Percentiles rank a stretch among this genome's conserved stretches.
These are phyloP conservation scores for Wickerhamiella occidentalis DNA, from an alignment of 805 yeast genomes.

Conservation along the genomic window DNA sequence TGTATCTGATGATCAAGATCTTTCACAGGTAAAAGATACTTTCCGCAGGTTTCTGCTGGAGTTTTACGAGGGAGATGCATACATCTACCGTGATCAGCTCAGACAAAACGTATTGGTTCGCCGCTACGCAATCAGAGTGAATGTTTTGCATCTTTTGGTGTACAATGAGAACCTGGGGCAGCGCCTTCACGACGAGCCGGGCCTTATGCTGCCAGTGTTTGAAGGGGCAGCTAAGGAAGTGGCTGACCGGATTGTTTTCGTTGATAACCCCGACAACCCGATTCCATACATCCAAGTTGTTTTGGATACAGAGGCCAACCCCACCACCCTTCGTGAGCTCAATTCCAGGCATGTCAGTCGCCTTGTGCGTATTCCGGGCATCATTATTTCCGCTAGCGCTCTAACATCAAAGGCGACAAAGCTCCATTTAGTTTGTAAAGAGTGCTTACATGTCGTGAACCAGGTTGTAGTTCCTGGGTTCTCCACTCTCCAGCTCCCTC, in stretches of 20 bases:
- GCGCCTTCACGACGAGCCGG: constrained; percentile 71
- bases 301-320: constrained; percentile 57
- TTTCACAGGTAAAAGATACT: constrained; percentile 26
- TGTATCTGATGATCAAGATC: constrained; percentile 32
- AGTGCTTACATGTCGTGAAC: constrained; percentile 69
- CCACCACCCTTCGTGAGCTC: constrained; percentile 63
- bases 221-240: constrained; percentile 50
- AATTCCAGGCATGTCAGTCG: constrained; percentile 82
- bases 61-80: constrained; percentile 71
- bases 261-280: constrained; percentile 12
- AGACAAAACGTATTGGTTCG: constrained; percentile 74
- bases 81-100: constrained; percentile 74
- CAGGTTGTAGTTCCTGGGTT: constrained; percentile 54
- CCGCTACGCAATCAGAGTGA: constrained; percentile 59
- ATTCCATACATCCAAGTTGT: constrained; percentile 81
- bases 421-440: constrained; percentile 74
- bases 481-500: constrained; percentile 58
- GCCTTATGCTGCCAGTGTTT: constrained; percentile 74
- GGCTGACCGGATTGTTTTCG: constrained; percentile 49
- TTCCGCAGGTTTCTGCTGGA: constrained; percentile 75
- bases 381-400: constrained; percentile 82
- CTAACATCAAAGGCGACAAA: constrained; percentile 75
- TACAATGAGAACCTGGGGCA: constrained; percentile 85
- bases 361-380: constrained; percentile 84
- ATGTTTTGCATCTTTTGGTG: constrained; percentile 72